Base-by-base conservation (phyloP, 306 rosid species). In the Sechiopsis laciniata region DNA sequence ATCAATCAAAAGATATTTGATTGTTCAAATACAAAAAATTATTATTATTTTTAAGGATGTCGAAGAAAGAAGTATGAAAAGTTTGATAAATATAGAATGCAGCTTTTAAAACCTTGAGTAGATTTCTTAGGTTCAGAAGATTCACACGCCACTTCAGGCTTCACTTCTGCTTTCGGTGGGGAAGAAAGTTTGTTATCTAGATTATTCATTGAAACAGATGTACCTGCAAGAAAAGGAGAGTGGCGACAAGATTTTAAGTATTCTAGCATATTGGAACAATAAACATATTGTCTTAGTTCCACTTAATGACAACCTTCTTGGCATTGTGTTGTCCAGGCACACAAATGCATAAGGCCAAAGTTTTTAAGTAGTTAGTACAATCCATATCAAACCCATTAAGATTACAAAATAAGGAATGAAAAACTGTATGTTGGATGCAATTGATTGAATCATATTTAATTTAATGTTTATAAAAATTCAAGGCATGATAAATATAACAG, bases 221-320 rank as follows among this genome's bases (percentile, higher is more conserved):
- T 50, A 4, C 76, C 87, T 81, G 80, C 80, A 75, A 61, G 79
- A 72, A 62, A 53, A 56, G 56, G 26, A 35, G 55, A 55, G 35
- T 72, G 35, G 17, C 64, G 29, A 35, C 50, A 69, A 61, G 10
- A 61, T 26, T 40, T 64, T 10, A 40, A n/a, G 71, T 17, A 64
- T 64, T 64, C 70, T 63, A 16, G 70, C 51, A 63, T 16, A 63
- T 16, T 63, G 4, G 51, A 14, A 17, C 42, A 35, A 63, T 63
- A 16, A 62, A 62, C 3, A 15, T 32, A 7, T 9, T 62, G 14
- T 16, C 69, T 32, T 1, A 35, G 15, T 62, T 37, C 48, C 11
- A 62, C 21, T 8, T 32, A 62, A 62, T 19, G 35, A 14, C 29
- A 54, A 54, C 21, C 68, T 15, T 32, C 48, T 32, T 62, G 21